phyloP scores from a whole-genome alignment of 2,329 filamentous ascomycete genomes.

The Kalmusia sp. region DNA sequence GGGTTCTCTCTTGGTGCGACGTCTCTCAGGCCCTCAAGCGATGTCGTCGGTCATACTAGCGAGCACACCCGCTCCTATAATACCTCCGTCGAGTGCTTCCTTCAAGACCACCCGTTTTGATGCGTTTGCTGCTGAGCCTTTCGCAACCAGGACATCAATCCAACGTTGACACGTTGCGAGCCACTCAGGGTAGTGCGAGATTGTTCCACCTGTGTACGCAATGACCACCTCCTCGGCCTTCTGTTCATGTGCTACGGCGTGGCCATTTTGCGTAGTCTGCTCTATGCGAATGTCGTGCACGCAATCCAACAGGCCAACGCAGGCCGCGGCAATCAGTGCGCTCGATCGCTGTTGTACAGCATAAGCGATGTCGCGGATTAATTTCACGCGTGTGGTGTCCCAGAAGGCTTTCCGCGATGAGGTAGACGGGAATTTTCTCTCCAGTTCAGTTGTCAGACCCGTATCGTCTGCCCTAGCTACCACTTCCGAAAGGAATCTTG shows the following conservation, averaged over 20 bases:
- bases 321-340: slow-evolving; percentile 75
- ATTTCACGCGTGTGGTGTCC: slow-evolving; percentile 65
- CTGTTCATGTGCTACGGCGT: slow-evolving; percentile 16
- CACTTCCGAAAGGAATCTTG: slow-evolving; percentile 75
- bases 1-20: not conserved
- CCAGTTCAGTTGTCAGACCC: slow-evolving; percentile 50
- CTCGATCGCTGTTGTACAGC: slow-evolving; percentile 76
- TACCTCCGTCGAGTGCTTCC: slow-evolving; percentile 62
- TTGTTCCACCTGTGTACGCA: slow-evolving; percentile 81
- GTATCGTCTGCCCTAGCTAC: slow-evolving; percentile 54
- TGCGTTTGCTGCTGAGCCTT: slow-evolving; percentile 45
- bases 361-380: slow-evolving; percentile 71
- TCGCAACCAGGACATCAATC: slow-evolving; percentile 63
- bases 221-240: slow-evolving; percentile 70
- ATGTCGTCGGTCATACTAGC: slow-evolving; percentile 53
- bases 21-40: slow-evolving; percentile 18
- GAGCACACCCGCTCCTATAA: slow-evolving; percentile 63
- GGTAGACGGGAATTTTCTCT: slow-evolving; percentile 62
- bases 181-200: slow-evolving; percentile 80
- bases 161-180: slow-evolving; percentile 72
- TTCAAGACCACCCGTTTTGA: slow-evolving; percentile 58
- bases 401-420: slow-evolving; percentile 56
- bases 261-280: slow-evolving; percentile 20
- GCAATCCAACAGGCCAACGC: slow-evolving; percentile 72
- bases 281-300: slow-evolving; percentile 68